Percentiles rank a stretch among this genome's conserved stretches.
These are phyloP conservation scores for Dissophora ornata DNA, from an alignment of 192 early-diverging fungal species.

Conservation along the genomic window DNA sequence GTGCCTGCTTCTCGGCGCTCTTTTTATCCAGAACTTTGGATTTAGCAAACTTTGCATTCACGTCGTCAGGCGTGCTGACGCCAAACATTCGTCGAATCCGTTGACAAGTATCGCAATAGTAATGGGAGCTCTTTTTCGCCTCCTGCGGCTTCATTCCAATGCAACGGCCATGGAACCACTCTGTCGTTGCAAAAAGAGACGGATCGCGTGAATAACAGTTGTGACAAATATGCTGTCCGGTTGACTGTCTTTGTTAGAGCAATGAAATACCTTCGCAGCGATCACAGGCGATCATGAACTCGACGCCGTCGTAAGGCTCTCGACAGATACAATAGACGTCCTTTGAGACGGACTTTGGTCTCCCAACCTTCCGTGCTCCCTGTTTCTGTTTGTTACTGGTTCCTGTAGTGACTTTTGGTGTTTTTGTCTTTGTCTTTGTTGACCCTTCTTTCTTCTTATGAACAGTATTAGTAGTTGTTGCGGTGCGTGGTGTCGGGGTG, in stretches of 20 bases:
- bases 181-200: conserved; percentile 30
- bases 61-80: conserved; percentile 3
- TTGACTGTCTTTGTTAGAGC: too few relatives aligned
- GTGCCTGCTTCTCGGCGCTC: conserved; percentile 6
- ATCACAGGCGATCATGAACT: conserved; percentile 70
- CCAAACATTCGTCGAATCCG: conserved; percentile 43
- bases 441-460: conserved; percentile 18
- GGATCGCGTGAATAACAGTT: too few relatives aligned
- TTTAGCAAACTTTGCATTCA: conserved; percentile 3
- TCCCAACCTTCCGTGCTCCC: conserved; percentile 29
- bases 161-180: conserved; percentile 70
- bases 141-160: conserved; percentile 59
- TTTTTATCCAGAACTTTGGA: conserved; percentile 14
- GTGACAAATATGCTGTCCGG: too few relatives aligned
- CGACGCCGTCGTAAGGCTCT: conserved; percentile 62
- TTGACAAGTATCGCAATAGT: conserved; percentile 41
- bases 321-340: conserved; percentile 64
- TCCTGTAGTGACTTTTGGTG: conserved; percentile 1
- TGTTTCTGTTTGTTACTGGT: conserved; percentile 16
- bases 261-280: conserved; percentile 58
- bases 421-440: conserved; percentile 6
- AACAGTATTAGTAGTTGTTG: neutral
- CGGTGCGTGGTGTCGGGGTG: neutral
- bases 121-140: conserved; percentile 45
- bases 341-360: conserved; percentile 45